Base-by-base conservation (phyloP, 345 rosid species). In the Durio zibethinus region DNA sequence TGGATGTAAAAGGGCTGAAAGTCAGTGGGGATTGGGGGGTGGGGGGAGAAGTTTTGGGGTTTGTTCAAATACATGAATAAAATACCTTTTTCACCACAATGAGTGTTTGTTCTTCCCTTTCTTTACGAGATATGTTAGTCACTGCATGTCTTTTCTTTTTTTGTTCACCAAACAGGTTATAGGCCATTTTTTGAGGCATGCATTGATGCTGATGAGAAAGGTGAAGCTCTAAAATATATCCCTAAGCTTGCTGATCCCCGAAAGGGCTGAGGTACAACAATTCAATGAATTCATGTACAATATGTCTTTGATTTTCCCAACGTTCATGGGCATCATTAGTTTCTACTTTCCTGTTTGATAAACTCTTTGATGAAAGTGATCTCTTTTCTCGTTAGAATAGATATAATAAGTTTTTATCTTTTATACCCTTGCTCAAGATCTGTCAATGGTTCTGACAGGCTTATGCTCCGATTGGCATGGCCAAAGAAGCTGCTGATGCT, bases 171-270 rank as follows among this genome's bases (percentile, higher is more conserved):
- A 80, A 54, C 78, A 93, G 99, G 98, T 56, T 96, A 83, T 81
- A 86, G 98, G 75, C 98, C 99, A 50, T 96, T 96, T 52, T 97
- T 92, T 81, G 99, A 96, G 85, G 98, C 97, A 79, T 96, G 99
- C 80, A 76, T 90, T 23, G 97, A 93, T 73, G 97, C 92, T 27
- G 91, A 89, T 64, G 98, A 91, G 89, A 96, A 93, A 87, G 88
- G 84, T 11, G 98, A 96, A 86, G 98, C 97, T 73, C 89, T 90
- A 77, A 93, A 93, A 82, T 96, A 96, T 65, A 96, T 96, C 72
- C 98, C 98, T 50, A 96, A 91, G 81, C 87, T 96, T 76, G 85
- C 88, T 23, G 99, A 96, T 87, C 97, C 88, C 7, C 85, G 92
- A 93, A 82, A 92, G 89, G 84, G 98, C 97, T 38, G 99, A 92